Evolutionary conservation across 2,329 filamentous ascomycete species (phyloP).

Genomic region (Aspergillus fumigatiaffinis): DNA sequence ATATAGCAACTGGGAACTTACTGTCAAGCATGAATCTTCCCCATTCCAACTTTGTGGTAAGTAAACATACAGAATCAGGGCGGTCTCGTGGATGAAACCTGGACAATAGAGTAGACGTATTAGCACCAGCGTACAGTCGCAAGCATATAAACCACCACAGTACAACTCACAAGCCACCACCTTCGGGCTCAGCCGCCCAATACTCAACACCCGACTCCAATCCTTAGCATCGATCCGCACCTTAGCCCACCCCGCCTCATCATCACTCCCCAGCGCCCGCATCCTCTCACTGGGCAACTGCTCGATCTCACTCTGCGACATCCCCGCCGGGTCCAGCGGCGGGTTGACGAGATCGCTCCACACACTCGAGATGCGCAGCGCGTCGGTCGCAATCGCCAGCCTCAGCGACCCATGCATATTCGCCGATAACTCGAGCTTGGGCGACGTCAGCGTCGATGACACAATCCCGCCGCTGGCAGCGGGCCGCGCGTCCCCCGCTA

Average conservation of each 20-base stretch:
- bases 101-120: neutral
- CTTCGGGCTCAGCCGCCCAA: constrained; percentile 80
- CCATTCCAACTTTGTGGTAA: constrained; percentile 38
- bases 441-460: constrained; percentile 24
- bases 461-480: constrained; percentile 29
- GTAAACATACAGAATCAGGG: constrained; percentile 45
- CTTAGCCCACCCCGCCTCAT: constrained; percentile 79
- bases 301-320: constrained; percentile 61
- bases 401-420: constrained; percentile 91
- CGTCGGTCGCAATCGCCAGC: constrained; percentile 76
- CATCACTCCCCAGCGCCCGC: constrained; percentile 60
- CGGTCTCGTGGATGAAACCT: constrained; percentile 46
- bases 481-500: constrained; percentile 43
- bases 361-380: constrained; percentile 75
- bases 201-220: constrained; percentile 91
- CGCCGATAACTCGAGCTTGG: constrained; percentile 79
- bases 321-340: constrained; percentile 72
- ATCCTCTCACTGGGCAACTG: constrained; percentile 81
- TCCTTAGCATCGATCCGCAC: constrained; percentile 90
- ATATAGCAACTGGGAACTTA: constrained; percentile 22
- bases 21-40: constrained; percentile 45
- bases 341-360: constrained; percentile 88
- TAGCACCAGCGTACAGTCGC: neutral
- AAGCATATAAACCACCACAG: neutral
- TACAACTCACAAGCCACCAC: constrained; percentile 76